Percentiles rank a stretch among this genome's conserved stretches.
Conservation (phyloP, 2,329 filamentous ascomycete species). For the Stemphylium beticola region DNA sequence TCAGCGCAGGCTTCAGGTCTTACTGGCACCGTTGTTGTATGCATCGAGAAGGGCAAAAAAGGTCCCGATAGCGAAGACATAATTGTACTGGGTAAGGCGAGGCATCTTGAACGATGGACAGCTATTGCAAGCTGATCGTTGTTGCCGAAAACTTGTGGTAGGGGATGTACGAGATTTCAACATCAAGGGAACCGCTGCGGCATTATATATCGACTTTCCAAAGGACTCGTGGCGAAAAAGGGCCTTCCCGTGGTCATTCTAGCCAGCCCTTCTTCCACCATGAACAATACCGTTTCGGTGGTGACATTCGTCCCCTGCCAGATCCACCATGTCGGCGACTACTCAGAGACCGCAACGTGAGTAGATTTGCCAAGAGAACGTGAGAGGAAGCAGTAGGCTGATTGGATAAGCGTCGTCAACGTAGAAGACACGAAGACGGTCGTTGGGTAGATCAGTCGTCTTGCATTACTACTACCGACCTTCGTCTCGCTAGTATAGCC, state of each 20-base stretch:
- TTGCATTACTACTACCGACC: too few relatives aligned
- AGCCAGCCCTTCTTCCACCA: too few relatives aligned
- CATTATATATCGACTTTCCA: too few relatives aligned
- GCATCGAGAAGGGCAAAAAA: constrained; percentile 78
- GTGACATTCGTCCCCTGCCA: constrained; percentile 11
- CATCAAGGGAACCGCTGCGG: not conserved
- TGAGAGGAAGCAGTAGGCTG: not conserved
- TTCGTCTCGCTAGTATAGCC: too few relatives aligned
- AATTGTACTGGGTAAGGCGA: constrained; percentile 60
- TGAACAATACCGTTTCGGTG: too few relatives aligned
- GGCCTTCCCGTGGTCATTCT: too few relatives aligned
- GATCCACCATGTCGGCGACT: constrained; percentile 15
- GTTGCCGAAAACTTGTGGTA: constrained; percentile 20
- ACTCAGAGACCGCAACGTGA: constrained; percentile 14
- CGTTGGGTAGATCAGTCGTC: too few relatives aligned
- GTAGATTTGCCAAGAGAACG: constrained; percentile 18
- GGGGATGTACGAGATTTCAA: not conserved
- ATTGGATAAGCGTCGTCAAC: too few relatives aligned
- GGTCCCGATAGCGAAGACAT: constrained; percentile 77
- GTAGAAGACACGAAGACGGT: too few relatives aligned
- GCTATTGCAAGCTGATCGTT: not conserved
- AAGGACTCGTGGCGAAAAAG: too few relatives aligned
- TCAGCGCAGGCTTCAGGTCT: constrained; percentile 42
- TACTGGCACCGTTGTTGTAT: constrained; percentile 80
- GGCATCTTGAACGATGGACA: constrained; percentile 18